Base-by-base conservation (phyloP, 2,329 filamentous ascomycete species). In the Arthroderma sp. region DNA sequence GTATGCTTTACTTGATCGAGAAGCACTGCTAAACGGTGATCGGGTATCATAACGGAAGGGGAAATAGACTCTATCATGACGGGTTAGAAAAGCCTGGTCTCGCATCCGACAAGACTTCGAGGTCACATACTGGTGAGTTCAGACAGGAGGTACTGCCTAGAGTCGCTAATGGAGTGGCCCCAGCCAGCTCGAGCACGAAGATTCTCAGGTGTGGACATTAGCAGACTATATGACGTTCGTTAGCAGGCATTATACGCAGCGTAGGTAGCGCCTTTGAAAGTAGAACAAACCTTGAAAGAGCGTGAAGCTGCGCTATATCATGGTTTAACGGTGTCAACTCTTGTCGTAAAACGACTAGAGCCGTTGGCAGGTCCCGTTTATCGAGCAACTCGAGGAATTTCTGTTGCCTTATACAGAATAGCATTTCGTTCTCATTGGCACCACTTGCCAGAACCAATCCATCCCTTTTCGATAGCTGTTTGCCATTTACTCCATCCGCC, bases 371-470 rank as follows among this genome's bases (percentile, higher is more conserved):
- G 64, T 96, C 84, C 63, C 83, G 78, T 65, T 79, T 77, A 70
- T 97, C 91, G 44, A 98, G 75, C 7, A 95, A 76, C 73, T 98
- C 93, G 31, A 98, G 77, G 66, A 91, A 98, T 70, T 97, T 97
- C 69, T 98, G 93, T 68, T 95, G 87, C 62, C 91, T 81, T 65
- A 98, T 77, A 76, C 84, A 85, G 70, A 97, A 96, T 51, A 85
- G 80, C 86, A 98, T 91, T 55, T 86, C 78, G 63, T 85, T 83
- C 58, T 80, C 80, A 65, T 95, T 86, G 5, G 88, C 86, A 23
- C 82, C 85, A 44, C 87, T 81, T 15, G 85, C 82, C 56, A 97
- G 78, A 15, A 88, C 81, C 56, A 98, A 75, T 1, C 85, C 88
- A 62, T 81, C 70, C 43, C 68, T 67, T 7, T 60, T 60, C 4